Percentiles rank a stretch among this genome's conserved stretches.
Conservation (phyloP, 441 rosid genomes). For the Populus hybrid region DNA sequence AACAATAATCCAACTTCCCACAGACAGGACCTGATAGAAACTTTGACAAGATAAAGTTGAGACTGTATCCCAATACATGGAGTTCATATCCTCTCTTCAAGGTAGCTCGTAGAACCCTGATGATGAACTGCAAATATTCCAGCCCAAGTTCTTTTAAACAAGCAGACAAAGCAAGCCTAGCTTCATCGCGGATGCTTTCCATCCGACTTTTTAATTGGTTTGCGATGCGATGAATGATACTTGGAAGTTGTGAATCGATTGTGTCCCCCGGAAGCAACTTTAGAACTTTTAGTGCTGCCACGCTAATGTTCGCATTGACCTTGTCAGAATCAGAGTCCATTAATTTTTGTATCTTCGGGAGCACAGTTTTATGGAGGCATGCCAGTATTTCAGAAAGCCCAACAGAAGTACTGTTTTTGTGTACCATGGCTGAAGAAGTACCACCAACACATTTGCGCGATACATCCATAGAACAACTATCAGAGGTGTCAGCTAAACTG, state of each 20-base stretch:
- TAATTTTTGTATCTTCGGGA: slow-evolving; percentile 71
- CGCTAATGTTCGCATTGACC: slow-evolving; percentile 60
- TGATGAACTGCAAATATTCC: slow-evolving; percentile 71
- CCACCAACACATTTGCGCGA: background rate
- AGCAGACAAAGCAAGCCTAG: slow-evolving; percentile 81
- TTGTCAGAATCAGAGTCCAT: slow-evolving; percentile 63
- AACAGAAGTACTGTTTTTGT: slow-evolving; percentile 9
- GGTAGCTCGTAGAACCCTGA: slow-evolving; percentile 59
- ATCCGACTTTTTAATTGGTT: slow-evolving; percentile 70
- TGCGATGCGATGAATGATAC: slow-evolving; percentile 68
- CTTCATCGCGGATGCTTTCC: slow-evolving; percentile 73
- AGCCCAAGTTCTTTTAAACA: slow-evolving; percentile 93
- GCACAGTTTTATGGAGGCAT: slow-evolving; percentile 55
- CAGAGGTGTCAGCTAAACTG: slow-evolving; percentile 16
- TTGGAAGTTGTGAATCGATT: slow-evolving; percentile 77
- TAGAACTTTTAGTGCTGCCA: slow-evolving; percentile 78
- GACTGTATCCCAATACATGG: slow-evolving; percentile 84
- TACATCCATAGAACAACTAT: slow-evolving; percentile 3
- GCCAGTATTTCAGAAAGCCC: slow-evolving; percentile 43
- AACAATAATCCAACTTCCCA: slow-evolving; percentile 81
- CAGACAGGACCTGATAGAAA: slow-evolving; percentile 35
- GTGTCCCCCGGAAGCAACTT: slow-evolving; percentile 85
- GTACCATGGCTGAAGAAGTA: background rate
- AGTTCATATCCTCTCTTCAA: slow-evolving; percentile 85
- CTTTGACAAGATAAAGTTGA: slow-evolving; percentile 65